Evolutionary conservation across 106 monocot genomes (phyloP).

Genomic region (Dendrobium officinale): DNA sequence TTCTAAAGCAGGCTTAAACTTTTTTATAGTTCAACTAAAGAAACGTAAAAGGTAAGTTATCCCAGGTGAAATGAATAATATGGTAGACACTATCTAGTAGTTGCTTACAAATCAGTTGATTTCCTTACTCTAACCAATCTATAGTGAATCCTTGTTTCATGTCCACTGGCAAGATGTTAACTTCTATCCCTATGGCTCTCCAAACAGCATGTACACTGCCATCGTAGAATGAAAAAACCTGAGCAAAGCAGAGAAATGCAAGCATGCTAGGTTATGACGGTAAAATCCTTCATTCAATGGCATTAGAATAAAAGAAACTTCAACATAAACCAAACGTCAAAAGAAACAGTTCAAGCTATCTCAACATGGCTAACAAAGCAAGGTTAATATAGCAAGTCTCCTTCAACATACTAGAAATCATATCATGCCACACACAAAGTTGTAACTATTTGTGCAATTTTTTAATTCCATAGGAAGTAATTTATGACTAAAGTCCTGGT

Average conservation of each 20-base stretch:
- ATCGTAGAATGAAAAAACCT: constrained; percentile 82
- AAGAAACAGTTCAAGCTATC: not conserved
- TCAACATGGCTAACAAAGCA: not conserved
- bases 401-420: not conserved
- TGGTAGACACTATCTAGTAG: not conserved
- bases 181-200: constrained; percentile 41
- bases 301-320: not conserved
- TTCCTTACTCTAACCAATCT: constrained; percentile 87
- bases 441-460: not conserved
- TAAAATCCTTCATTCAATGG: not conserved
- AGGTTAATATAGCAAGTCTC: not conserved
- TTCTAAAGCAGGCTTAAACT: constrained; percentile 11
- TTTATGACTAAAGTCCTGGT: not conserved
- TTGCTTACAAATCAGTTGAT: not conserved
- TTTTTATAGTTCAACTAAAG: not conserved
- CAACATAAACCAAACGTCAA: not conserved
- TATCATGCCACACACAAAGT: not conserved
- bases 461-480: not conserved
- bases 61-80: not conserved
- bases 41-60: not conserved
- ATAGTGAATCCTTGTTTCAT: constrained; percentile 26
- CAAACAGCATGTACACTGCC: constrained; percentile 49
- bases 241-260: constrained; percentile 11
- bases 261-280: not conserved
- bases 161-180: constrained; percentile 32